Evolutionary conservation across 192 early-diverging fungal genomes (phyloP).

Genomic region (Backusella tarrabulga): DNA sequence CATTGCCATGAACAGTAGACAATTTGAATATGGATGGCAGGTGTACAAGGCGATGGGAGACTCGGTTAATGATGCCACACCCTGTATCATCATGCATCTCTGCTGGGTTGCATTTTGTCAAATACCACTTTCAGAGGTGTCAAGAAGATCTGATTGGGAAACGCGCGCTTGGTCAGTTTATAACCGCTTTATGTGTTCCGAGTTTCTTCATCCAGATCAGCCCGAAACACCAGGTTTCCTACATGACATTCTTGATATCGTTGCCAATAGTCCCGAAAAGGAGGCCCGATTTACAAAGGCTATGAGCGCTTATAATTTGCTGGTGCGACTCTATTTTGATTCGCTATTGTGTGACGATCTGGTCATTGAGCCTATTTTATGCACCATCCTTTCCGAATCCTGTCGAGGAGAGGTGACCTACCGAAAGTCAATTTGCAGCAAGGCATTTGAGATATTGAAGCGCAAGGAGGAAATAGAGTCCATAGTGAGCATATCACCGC

Average conservation of each 20-base stretch:
- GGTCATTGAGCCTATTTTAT: conserved; percentile 20
- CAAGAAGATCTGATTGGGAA: conserved; percentile 18
- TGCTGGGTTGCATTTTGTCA: conserved; percentile 20
- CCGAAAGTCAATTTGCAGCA: not conserved
- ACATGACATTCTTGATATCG: conserved; percentile 16
- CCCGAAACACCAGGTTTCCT: conserved; percentile 21
- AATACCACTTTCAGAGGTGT: conserved; percentile 12
- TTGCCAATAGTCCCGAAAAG: conserved; percentile 15
- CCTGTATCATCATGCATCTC: conserved; percentile 20
- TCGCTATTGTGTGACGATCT: conserved; percentile 20
- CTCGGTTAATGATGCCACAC: conserved; percentile 8
- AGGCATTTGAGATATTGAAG: conserved; percentile 10
- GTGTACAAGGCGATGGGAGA: conserved; percentile 15
- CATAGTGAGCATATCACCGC: not conserved
- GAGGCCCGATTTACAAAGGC: conserved; percentile 14
- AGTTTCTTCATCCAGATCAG: conserved; percentile 6
- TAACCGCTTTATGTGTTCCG: conserved; percentile 19
- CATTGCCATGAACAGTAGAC: conserved; percentile 12
- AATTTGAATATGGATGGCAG: conserved; percentile 29
- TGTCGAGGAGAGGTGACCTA: not conserved
- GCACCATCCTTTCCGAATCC: conserved; percentile 15
- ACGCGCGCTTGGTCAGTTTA: conserved; percentile 19
- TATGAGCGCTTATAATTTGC: conserved; percentile 12
- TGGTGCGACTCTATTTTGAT: not conserved
- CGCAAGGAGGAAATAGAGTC: conserved; percentile 9